Percentiles rank a stretch among this genome's conserved stretches.
phyloP scores from a whole-genome alignment of 352 stramenopile genomes.

The Globisporangium solare region DNA sequence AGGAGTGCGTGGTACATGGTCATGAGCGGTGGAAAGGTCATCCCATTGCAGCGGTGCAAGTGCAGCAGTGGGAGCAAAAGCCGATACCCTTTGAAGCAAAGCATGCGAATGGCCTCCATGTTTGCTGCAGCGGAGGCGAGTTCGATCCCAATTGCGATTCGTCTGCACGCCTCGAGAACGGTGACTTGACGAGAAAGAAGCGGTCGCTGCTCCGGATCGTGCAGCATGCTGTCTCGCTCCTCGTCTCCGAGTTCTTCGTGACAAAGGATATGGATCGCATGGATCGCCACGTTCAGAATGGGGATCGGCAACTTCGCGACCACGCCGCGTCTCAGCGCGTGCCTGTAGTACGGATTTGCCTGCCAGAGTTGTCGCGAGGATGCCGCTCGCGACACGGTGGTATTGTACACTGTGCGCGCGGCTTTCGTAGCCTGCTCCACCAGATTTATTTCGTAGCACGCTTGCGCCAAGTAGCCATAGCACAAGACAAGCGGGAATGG shows the following conservation, averaged over 20 bases:
- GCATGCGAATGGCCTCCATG: slow-evolving; percentile 34
- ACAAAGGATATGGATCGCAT: slow-evolving; percentile 51
- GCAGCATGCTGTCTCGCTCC: slow-evolving; percentile 36
- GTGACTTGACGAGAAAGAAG: slow-evolving; percentile 33
- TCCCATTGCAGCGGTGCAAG: slow-evolving; percentile 30
- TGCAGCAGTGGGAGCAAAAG: slow-evolving; percentile 65
- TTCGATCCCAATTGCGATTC: slow-evolving; percentile 57
- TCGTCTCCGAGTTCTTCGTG: slow-evolving; percentile 39
- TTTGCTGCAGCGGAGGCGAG: slow-evolving; percentile 50
- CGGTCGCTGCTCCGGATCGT: slow-evolving; percentile 24
- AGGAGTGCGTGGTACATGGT: slow-evolving; percentile 47
- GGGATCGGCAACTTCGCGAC: slow-evolving; percentile 48
- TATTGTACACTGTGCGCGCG: slow-evolving; percentile 43
- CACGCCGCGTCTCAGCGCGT: slow-evolving; percentile 38
- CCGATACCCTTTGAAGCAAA: slow-evolving; percentile 70
- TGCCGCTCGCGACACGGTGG: slow-evolving; percentile 30
- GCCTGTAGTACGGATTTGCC: slow-evolving; percentile 55
- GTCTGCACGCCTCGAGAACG: slow-evolving; percentile 37
- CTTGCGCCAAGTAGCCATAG: slow-evolving; percentile 69
- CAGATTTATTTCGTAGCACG: slow-evolving; percentile 32
- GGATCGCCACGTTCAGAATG: slow-evolving; percentile 44
- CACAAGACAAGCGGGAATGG: slow-evolving; percentile 55
- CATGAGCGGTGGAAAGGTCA: slow-evolving; percentile 47
- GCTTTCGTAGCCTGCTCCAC: slow-evolving; percentile 25
- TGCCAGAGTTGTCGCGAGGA: slow-evolving; percentile 36